Conservation (phyloP, 2,329 filamentous ascomycete species). For the Pyrenophora seminiperda region DNA sequence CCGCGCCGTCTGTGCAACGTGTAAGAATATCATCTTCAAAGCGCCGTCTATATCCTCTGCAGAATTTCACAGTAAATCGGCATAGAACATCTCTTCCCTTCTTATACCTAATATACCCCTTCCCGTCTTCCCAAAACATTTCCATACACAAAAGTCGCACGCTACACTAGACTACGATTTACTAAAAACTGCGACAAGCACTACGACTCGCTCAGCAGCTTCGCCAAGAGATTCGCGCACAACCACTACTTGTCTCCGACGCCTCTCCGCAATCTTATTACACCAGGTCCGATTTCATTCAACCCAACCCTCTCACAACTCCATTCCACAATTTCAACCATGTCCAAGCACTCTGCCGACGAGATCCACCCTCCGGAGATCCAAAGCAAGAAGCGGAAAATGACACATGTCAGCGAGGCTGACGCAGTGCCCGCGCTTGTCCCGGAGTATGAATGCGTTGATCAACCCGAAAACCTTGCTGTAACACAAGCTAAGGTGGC, state of each 20-base stretch:
- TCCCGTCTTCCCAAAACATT: not conserved
- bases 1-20: constrained; percentile 5
- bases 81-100: not conserved
- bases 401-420: not conserved
- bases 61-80: not conserved
- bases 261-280: not conserved
- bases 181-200: not conserved
- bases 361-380: not conserved
- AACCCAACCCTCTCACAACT: not conserved
- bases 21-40: constrained; percentile 5
- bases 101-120: constrained; percentile 4
- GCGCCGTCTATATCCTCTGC: not conserved
- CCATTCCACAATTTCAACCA: not conserved
- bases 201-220: not conserved
- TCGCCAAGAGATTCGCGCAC: not conserved
- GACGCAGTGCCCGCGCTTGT: not conserved
- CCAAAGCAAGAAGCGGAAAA: constrained; percentile 13
- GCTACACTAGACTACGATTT: not conserved
- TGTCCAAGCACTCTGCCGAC: constrained; percentile 14
- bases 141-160: not conserved
- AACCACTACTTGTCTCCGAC: not conserved
- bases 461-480: not conserved
- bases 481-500: not conserved
- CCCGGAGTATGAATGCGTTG: not conserved
- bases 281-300: not conserved